phyloP scores from a whole-genome alignment of 148 eudicot genomes.

The Rhododendron henanense region DNA sequence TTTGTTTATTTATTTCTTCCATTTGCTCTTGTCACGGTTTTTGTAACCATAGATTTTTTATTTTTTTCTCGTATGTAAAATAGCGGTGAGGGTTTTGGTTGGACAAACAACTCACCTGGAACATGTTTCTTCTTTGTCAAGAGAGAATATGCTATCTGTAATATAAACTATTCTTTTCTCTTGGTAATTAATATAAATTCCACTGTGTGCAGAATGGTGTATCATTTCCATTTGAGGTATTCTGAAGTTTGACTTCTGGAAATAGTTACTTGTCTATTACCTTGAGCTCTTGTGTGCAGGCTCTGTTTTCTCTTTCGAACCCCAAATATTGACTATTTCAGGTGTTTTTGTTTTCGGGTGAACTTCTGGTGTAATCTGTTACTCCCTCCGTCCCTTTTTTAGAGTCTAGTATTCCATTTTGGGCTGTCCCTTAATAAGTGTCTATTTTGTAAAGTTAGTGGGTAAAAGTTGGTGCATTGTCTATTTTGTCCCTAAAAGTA shows the following conservation, averaged over 20 bases:
- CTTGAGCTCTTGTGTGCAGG: not conserved
- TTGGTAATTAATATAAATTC: not conserved
- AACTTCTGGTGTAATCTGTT: not conserved
- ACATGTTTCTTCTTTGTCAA: conserved; percentile 5
- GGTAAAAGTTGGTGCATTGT: too few relatives aligned
- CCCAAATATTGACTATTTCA: not conserved
- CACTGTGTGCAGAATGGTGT: not conserved
- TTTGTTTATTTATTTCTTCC: not conserved
- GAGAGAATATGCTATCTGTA: not conserved
- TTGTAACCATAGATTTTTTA: not conserved
- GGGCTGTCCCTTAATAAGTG: too few relatives aligned
- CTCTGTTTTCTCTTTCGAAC: not conserved
- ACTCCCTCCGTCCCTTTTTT: too few relatives aligned
- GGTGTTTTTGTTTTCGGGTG: not conserved
- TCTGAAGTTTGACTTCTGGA: not conserved
- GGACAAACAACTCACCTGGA: not conserved
- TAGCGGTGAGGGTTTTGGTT: not conserved
- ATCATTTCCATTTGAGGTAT: not conserved
- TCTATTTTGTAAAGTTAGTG: too few relatives aligned
- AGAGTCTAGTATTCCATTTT: too few relatives aligned
- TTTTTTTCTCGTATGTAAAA: not conserved
- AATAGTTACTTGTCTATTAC: not conserved
- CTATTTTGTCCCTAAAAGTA: too few relatives aligned
- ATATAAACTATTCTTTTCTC: not conserved
- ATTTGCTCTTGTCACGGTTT: not conserved